A percentile compares a stretch with the other conserved stretches of the same genome.
Evolutionary conservation across 1,139 yeast species (phyloP).

Genomic region (Nadsonia starkeyi-henricii): DNA sequence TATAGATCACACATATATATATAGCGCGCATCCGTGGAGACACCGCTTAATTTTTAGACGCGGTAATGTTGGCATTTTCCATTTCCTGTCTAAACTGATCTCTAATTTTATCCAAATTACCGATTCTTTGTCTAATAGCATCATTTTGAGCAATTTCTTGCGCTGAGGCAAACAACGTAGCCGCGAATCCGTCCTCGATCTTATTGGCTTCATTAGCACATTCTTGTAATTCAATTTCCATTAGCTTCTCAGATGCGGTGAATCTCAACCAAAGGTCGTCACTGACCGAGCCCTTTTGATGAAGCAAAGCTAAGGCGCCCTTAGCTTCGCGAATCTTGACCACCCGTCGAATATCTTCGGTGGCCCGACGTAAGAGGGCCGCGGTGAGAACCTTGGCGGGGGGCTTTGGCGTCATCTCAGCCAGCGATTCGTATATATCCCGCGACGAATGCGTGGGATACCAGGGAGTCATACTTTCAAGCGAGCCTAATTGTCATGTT

Average conservation of each 20-base stretch:
- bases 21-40: neutral
- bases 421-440: slow-evolving; percentile 47
- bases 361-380: slow-evolving; percentile 63
- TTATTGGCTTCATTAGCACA: slow-evolving; percentile 65
- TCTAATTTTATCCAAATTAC: slow-evolving; percentile 35
- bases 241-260: slow-evolving; percentile 61
- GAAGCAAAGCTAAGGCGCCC: slow-evolving; percentile 52
- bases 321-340: slow-evolving; percentile 61
- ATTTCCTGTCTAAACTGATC: slow-evolving; percentile 11
- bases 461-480: slow-evolving; percentile 49
- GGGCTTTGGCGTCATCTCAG: slow-evolving; percentile 39
- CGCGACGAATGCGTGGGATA: slow-evolving; percentile 56
- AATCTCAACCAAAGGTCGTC: slow-evolving; percentile 77
- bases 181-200: slow-evolving; percentile 70
- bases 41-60: neutral
- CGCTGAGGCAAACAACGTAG: slow-evolving; percentile 58
- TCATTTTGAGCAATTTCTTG: slow-evolving; percentile 88
- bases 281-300: slow-evolving; percentile 82
- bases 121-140: slow-evolving; percentile 70
- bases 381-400: slow-evolving; percentile 78
- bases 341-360: slow-evolving; percentile 56
- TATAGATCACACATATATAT: neutral
- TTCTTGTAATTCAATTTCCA: slow-evolving; percentile 68
- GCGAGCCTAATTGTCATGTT: too few relatives aligned
- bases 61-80: slow-evolving; percentile 7